A percentile compares a stretch with the other conserved stretches of the same genome.
Conservation (phyloP, 2,329 filamentous ascomycete genomes). For the Graphiopsis chlorocephala region DNA sequence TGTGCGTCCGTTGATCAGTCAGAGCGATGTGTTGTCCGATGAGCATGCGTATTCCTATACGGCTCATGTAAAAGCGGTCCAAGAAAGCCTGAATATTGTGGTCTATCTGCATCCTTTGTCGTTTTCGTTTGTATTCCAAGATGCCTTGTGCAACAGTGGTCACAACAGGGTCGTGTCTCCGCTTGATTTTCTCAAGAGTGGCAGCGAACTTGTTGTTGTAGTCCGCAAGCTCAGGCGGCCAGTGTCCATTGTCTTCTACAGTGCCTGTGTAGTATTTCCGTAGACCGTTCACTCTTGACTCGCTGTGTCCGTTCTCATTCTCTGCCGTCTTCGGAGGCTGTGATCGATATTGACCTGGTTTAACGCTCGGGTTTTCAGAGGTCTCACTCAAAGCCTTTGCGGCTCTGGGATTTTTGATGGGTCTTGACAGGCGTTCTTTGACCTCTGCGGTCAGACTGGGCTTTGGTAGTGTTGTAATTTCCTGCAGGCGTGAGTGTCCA, state of each 20-base stretch:
- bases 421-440: conserved; percentile 72
- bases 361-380: conserved; percentile 85
- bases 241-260: conserved; percentile 81
- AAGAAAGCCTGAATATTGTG: conserved; percentile 96
- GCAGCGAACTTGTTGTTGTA: conserved; percentile 92
- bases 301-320: conserved; percentile 31
- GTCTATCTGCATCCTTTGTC: conserved; percentile 97
- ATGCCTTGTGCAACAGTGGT: conserved; percentile 98
- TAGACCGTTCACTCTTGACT: conserved; percentile 43
- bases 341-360: conserved; percentile 73
- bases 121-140: conserved; percentile 93
- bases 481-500: conserved; percentile 53
- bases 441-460: conserved; percentile 74
- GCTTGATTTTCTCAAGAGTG: conserved; percentile 89
- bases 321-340: conserved; percentile 38
- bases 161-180: conserved; percentile 92
- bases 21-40: conserved; percentile 98
- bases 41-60: conserved; percentile 98
- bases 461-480: conserved; percentile 83
- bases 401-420: conserved; percentile 57
- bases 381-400: conserved; percentile 72
- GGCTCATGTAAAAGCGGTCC: conserved; percentile 99
- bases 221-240: conserved; percentile 90
- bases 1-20: conserved; percentile 85
- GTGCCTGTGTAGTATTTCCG: conserved; percentile 81